Base-by-base conservation (phyloP, 2,329 filamentous ascomycete species). In the Aspergillus transmontanensis region DNA sequence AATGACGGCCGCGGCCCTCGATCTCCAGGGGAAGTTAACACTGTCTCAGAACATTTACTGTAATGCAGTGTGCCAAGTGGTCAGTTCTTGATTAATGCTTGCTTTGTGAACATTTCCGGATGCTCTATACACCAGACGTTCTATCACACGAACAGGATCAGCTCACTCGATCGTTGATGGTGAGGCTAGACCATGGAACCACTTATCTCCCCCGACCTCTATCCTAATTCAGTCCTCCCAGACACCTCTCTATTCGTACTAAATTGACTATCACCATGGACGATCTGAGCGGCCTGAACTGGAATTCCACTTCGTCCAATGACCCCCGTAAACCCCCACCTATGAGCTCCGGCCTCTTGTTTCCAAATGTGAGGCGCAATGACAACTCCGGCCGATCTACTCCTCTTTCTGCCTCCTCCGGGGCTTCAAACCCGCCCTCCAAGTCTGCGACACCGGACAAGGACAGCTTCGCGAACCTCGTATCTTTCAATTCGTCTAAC, bases 381-480 rank as follows among this genome's bases (percentile, higher is more conserved):
- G 76, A 76, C 26, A 62, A 68, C 58, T 82, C 81, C 45, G 79
- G 80, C 61, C 74, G 77, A 58, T 80, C 81, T 10, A 82, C 81
- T 21, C 81, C 81, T 21, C 68, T 80, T 48, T 77, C 77, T 50
- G 65, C 67, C 39, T 68, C 69, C 39, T 72, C 73, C 36, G 70
- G 73, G 32, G 65, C 66, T 12, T 75, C 74, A 41, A 77, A 74
- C 41, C 73, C 77, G n/a, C 74, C 76, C 2, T 74, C 76, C 0
- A 80, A 81, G 66, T 70, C 80, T 19, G 66, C 74, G 36, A 79
- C 79, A 9, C 78, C 80, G 12, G 74, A 76, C 28, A 80, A 78
- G 60, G 82, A 84, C 66, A 84, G 81, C 69, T 94, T 92, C 39
- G 83, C 80, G 28, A 94, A 82, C 57, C 84, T 86, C 34, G 86